Evolutionary conservation across 2,329 filamentous ascomycete species (phyloP).

Genomic region (Clarireedia homoeocarpa): DNA sequence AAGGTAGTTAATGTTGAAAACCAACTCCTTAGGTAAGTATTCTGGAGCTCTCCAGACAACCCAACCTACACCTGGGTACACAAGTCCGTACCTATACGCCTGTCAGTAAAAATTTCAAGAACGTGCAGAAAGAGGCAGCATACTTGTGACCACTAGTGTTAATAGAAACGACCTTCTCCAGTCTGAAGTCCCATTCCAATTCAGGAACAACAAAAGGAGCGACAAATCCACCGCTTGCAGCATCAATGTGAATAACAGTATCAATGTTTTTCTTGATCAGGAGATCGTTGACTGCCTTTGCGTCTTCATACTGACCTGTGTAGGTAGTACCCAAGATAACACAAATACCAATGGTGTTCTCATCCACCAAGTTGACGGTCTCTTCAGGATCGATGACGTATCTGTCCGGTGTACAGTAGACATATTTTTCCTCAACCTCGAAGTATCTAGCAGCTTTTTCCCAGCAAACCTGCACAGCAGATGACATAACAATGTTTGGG

Average conservation of each 20-base stretch:
- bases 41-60: constrained; percentile 79
- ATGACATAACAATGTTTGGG: constrained; percentile 94
- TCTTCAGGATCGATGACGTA: constrained; percentile 57
- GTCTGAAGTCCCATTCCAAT: constrained; percentile 85
- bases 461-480: constrained; percentile 95
- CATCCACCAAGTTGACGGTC: constrained; percentile 53
- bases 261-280: constrained; percentile 68
- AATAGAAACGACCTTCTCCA: constrained; percentile 84
- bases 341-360: constrained; percentile 84
- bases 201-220: constrained; percentile 82
- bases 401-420: constrained; percentile 53
- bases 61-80: constrained; percentile 94
- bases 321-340: constrained; percentile 88
- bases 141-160: constrained; percentile 93
- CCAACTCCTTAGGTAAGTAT: constrained; percentile 75
- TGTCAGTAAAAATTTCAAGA: constrained; percentile 2
- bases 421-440: constrained; percentile 83
- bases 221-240: constrained; percentile 86
- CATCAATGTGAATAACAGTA: constrained; percentile 87
- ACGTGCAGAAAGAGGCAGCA: constrained; percentile 23
- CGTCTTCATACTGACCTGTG: constrained; percentile 91
- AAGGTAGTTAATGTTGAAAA: constrained; percentile 99
- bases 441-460: constrained; percentile 88
- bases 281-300: constrained; percentile 85
- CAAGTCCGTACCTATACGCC: constrained; percentile 45